Base-by-base conservation (phyloP, 2,329 filamentous ascomycete genomes). In the Penicillium sp. region DNA sequence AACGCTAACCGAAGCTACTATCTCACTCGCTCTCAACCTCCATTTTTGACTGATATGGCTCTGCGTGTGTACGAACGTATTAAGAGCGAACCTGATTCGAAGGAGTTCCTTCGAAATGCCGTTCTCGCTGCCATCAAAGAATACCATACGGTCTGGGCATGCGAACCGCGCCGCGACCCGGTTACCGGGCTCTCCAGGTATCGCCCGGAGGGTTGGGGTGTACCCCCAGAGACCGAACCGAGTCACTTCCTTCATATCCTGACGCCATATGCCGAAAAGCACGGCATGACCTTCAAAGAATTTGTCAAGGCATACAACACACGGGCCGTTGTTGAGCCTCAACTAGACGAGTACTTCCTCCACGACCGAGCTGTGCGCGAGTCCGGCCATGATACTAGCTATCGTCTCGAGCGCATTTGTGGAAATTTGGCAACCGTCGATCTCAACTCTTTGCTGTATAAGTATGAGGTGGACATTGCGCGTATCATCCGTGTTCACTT, bases 1-100 rank as follows among this genome's bases (percentile, higher is more conserved):
- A 99, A 99, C 73, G 94, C 94, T 45, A 99, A 94, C 51, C 85
- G 94, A 29, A 92, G 92, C 1, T 99, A 99, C 79, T 99, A 99
- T 68, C 85, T 99, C 13, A 88, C 85, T 58, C 88, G 94, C 52
- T 97, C 94, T 2, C 94, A 99, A 73, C 94, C 94, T 2, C 94
- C 94, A 0, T 97, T 99, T 76, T 78, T 99, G 50, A 99, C 94
- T 1, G 94, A 99, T 72, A 97, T 99, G 91, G 89, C 93, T 9
- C 80, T 97, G 43, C 88, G 91, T 49, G 91, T 96, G 34, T 97
- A 94, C 69, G 91, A 97, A 65, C 89, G 88, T 67, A 97, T 97
- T 72, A 91, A 91, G 77, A 86, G 91, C 61, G 89, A 96, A 69
- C 84, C 87, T 0, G 89, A 85, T 42, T 85, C 91, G 1, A 74